Percentiles rank a stretch among this genome's conserved stretches.
Conservation (phyloP, 164 flowering plant species). For the Stephania yunnanensis region DNA sequence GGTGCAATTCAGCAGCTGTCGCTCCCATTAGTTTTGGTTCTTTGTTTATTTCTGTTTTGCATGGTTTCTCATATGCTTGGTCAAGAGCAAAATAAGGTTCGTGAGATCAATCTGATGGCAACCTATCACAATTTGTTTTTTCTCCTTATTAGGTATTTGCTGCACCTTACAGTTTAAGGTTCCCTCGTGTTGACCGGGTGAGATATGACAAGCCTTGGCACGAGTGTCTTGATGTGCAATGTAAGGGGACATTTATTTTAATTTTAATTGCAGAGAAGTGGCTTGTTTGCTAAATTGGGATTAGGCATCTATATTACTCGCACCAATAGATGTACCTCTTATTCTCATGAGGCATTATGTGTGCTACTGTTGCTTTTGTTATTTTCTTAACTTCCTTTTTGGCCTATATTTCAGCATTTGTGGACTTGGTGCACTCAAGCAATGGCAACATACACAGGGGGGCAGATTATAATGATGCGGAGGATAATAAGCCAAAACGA, state of each 20-base stretch:
- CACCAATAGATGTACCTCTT: background rate
- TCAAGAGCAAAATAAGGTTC: background rate
- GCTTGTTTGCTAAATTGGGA: background rate
- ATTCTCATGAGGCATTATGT: background rate
- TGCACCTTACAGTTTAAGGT: conserved; percentile 91
- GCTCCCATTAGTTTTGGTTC: background rate
- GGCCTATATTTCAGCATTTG: conserved; percentile 50
- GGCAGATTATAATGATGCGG: conserved; percentile 29
- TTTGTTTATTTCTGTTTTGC: background rate
- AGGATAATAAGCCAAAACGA: conserved; percentile 33
- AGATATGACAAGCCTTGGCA: conserved; percentile 98
- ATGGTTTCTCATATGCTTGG: background rate
- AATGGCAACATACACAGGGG: conserved; percentile 80
- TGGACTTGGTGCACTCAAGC: conserved; percentile 77
- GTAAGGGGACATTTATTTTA: conserved; percentile 35
- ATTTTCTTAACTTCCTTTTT: background rate
- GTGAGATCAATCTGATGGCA: background rate
- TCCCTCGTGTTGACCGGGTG: conserved; percentile 90
- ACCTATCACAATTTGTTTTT: background rate
- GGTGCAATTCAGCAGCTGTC: conserved; percentile 31
- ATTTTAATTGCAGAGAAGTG: background rate
- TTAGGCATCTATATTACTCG: background rate
- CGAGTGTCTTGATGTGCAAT: conserved; percentile 94
- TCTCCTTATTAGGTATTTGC: conserved; percentile 69
- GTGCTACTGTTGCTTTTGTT: background rate